These are phyloP conservation scores for Elaeis guineensis DNA, from an alignment of 176 grass and related monocot genomes.

Conservation along the genomic window DNA sequence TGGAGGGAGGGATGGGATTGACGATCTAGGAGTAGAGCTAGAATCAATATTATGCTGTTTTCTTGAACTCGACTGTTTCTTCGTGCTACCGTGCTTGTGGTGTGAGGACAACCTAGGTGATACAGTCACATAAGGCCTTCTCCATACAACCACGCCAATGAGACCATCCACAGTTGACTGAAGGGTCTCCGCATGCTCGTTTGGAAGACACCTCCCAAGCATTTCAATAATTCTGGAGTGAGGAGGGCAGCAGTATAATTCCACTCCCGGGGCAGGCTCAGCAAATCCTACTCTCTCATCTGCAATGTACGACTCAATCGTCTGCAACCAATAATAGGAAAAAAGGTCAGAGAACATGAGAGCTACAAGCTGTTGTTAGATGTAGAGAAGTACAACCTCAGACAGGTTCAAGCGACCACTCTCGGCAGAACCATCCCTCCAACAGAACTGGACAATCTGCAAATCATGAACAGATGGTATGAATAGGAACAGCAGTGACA, in stretches of 20 bases:
- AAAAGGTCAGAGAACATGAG: not conserved
- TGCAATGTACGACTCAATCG: constrained; percentile 42
- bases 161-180: constrained; percentile 3
- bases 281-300: constrained; percentile 56
- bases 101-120: constrained; percentile 30
- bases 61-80: constrained; percentile 19
- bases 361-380: not conserved
- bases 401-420: constrained; percentile 28
- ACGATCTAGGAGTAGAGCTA: constrained; percentile 15
- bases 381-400: constrained; percentile 35
- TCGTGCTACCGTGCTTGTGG: constrained; percentile 28
- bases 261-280: constrained; percentile 41
- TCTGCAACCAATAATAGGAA: constrained; percentile 23
- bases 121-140: constrained; percentile 20
- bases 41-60: constrained; percentile 40
- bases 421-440: constrained; percentile 42
- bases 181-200: constrained; percentile 32
- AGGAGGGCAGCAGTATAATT: constrained; percentile 61
- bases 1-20: constrained; percentile 9
- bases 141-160: constrained; percentile 63
- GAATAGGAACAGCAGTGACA: not conserved
- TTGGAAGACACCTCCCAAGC: constrained; percentile 35
- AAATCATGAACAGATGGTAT: constrained; percentile 9
- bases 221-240: constrained; percentile 36
- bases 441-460: constrained; percentile 45